A percentile compares a stretch with the other conserved stretches of the same genome.
These are phyloP conservation scores for Candida mesenterica DNA, from an alignment of 1,139 yeast genomes.

Conservation along the genomic window DNA sequence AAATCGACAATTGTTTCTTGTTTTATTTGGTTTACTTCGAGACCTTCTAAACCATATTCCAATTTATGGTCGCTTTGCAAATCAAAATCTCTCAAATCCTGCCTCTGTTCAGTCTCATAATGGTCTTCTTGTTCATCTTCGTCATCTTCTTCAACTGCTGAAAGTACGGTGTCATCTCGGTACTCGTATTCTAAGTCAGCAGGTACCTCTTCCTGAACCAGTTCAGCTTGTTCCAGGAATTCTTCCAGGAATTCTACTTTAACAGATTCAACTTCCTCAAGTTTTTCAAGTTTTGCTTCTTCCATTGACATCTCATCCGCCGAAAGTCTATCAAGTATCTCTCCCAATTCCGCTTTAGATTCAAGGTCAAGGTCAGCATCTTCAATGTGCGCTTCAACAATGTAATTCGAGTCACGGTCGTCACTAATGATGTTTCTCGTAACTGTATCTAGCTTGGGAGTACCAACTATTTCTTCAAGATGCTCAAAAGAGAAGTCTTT, in stretches of 20 bases:
- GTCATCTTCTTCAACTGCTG: not conserved
- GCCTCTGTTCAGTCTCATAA: not conserved
- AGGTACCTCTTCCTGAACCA: too few relatives aligned
- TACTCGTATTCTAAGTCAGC: too few relatives aligned
- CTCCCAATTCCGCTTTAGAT: slow-evolving; percentile 5
- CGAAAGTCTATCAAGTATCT: slow-evolving; percentile 7
- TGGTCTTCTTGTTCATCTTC: not conserved
- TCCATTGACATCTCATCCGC: not conserved
- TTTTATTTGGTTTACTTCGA: too few relatives aligned
- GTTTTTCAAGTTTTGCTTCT: not conserved
- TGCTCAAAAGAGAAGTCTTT: not conserved
- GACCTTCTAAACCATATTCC: not conserved
- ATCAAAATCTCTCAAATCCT: not conserved
- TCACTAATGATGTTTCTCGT: slow-evolving; percentile 4
- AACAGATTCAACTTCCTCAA: not conserved
- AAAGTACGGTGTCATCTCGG: not conserved
- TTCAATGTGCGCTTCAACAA: slow-evolving; percentile 2
- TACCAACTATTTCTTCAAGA: slow-evolving; percentile 1
- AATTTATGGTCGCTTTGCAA: not conserved
- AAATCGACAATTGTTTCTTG: too few relatives aligned
- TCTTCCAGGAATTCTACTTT: too few relatives aligned
- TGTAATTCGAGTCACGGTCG: slow-evolving; percentile 3
- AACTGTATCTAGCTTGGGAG: slow-evolving; percentile 4
- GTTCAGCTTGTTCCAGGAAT: too few relatives aligned
- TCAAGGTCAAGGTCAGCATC: not conserved